Evolutionary conservation across 2,329 filamentous ascomycete species (phyloP), one percentile per base, ranked within the genome.

Genomic region (Talaromyces sp.): DNA sequence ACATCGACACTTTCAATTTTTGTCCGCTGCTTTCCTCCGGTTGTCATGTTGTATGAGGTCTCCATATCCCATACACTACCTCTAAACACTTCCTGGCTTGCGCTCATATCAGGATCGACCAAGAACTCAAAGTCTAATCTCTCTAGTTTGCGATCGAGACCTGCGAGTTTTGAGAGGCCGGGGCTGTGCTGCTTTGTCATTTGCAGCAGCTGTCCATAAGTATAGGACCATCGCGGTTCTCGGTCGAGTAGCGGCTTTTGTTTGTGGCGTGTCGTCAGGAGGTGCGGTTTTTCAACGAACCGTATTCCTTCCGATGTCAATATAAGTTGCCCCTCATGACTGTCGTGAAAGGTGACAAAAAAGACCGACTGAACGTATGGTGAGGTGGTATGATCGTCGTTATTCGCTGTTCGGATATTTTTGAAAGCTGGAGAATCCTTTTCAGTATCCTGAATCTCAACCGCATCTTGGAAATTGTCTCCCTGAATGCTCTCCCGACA

Each of bases 1-100:
- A 66, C 50, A 58, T 69, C 61, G 10, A 69, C 16, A n/a, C 39
- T 50, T 41, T 67, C 66, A 9, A 66, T 45, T n/a, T 27, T 50
- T 11, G 62, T 65, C 45, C 39, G 47, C 13, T 50, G 47, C 47
- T 27, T 57, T 7, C 11, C 22, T 19, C 62, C 57, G 19, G 62
- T 31, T 37, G 24, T 66, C 31, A 22, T 31, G 6, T 27, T 24
- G 19, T 54, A 31, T 31, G 43, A 35, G 7, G 43, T 50, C 19
- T 49, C 43, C n/a, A 50, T 41, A 13, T 45, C 49, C 14, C 19
- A 24, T 6, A n/a, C 37, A 10, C 58, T n/a, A 3, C 37, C 50
- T 22, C n/a, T 56, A 27, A 54, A 58, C 10, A 45, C 49, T 35
- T 33, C n/a, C 39, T 54, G 24, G 37, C 37, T 52, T 4, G 24